Conservation (phyloP, 108 stramenopile species). For the Discostella pseudostelligera region DNA sequence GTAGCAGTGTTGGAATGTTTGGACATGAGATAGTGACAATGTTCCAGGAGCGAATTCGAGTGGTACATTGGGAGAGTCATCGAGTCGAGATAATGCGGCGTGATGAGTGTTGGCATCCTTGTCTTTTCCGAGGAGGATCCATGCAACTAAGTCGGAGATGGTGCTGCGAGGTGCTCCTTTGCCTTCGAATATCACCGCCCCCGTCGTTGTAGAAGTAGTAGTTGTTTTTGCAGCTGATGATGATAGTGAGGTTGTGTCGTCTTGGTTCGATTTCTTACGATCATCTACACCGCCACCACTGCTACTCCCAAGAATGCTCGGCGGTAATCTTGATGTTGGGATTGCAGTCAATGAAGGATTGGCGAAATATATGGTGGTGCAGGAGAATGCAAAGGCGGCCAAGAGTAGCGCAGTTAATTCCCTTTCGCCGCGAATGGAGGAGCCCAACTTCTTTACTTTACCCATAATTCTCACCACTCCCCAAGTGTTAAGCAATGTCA, state of each 20-base stretch:
- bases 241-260: neutral
- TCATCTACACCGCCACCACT: neutral
- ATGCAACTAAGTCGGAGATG: slow-evolving; percentile 21
- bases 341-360: slow-evolving; percentile 1
- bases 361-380: neutral
- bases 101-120: slow-evolving; percentile 26
- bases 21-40: slow-evolving; percentile 18
- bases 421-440: neutral
- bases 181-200: neutral
- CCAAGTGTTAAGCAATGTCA: too few species aligned
- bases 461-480: too few species aligned
- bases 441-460: neutral
- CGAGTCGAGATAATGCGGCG: slow-evolving; percentile 3
- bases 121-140: slow-evolving; percentile 21
- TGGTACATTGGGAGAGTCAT: slow-evolving; percentile 10
- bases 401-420: neutral
- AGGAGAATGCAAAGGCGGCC: slow-evolving; percentile 5
- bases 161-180: slow-evolving; percentile 19
- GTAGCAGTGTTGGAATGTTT: slow-evolving; percentile 31
- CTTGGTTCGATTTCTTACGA: neutral
- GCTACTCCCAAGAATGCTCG: neutral
- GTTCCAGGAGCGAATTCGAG: slow-evolving; percentile 31
- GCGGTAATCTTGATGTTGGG: neutral
- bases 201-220: neutral
- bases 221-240: neutral